Evolutionary conservation across 345 rosid species (phyloP), one percentile per base, ranked within the genome.

Genomic region (Linum tenue): DNA sequence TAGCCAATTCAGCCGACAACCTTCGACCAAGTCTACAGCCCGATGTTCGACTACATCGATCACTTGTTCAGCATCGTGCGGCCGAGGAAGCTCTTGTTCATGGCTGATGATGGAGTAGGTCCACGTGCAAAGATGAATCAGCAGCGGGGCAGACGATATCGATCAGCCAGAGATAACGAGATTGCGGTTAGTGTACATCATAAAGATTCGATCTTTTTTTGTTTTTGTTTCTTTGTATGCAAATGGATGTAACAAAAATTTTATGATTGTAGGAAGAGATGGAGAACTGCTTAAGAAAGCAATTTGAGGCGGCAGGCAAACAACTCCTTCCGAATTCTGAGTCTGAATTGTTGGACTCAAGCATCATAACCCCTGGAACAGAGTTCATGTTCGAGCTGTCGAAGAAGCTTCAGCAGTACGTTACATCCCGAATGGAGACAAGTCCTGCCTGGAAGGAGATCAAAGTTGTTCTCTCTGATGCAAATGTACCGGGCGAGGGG

Each of bases 401-500:
- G 16, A 51, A 42, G 35, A 65, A 59, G 14, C 79, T 75, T 9
- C n/a, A 64, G 56, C n/a, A 36, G 2, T 75, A 71, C 59, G 56
- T 67, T 1, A 22, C 48, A 7, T 55, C 63, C 1, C 15, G 66
- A 56, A 9, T 75, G 66, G 44, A 14, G 5, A 55, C 9, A 51
- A 55, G 68, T 37, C 56, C 72, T 7, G 69, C 64, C 17, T 75
- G 79, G 75, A 75, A 59, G 55, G 66, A 67, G 3, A 59, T 75
- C 35, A 62, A 71, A 72, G 79, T 75, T 41, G 63, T 76, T 37
- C 68, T 76, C 8, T 76, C 73, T 17, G 73, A 76, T 72, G 60
- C 73, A 1, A 76, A 76, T 76, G 79, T 69, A 62, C 79, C 79
- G 8, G 79, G 79, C 39, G 79, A 76, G 39, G 76, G 76, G 3